Conservation (phyloP, 148 eudicot genomes). For the Cornus florida region DNA sequence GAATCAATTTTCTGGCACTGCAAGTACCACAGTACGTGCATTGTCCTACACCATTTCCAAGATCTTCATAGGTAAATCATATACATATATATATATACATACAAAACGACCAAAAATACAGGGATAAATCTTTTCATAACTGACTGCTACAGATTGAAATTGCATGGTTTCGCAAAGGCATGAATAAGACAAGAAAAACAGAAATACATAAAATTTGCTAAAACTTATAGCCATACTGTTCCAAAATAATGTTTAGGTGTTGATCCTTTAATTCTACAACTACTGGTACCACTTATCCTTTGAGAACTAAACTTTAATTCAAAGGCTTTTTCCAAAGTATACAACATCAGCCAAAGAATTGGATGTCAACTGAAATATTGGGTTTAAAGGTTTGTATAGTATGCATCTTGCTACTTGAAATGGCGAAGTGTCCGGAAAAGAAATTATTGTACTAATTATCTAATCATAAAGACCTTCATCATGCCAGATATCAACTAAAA, state of each 20-base stretch:
- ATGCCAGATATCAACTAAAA: conserved; percentile 34
- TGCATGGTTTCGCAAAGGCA: not conserved
- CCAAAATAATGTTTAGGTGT: not conserved
- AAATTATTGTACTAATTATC: not conserved
- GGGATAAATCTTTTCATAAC: not conserved
- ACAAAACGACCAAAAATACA: too few relatives aligned
- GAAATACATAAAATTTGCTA: not conserved
- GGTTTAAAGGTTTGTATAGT: not conserved
- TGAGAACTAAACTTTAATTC: too few relatives aligned
- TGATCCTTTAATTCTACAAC: not conserved
- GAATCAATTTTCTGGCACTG: too few relatives aligned
- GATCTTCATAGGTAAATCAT: too few relatives aligned
- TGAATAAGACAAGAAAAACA: not conserved
- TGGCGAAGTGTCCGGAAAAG: not conserved
- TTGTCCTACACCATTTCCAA: too few relatives aligned
- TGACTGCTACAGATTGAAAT: not conserved
- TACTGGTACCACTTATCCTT: too few relatives aligned
- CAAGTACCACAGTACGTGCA: too few relatives aligned
- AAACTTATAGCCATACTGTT: not conserved
- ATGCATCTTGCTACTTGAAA: not conserved
- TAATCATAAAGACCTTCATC: conserved; percentile 23
- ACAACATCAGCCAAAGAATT: not conserved
- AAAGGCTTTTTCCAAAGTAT: not conserved
- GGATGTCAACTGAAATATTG: not conserved
- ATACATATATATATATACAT: too few relatives aligned